phyloP scores from a whole-genome alignment of 306 rosid species.

The Phaseolus lunatus region DNA sequence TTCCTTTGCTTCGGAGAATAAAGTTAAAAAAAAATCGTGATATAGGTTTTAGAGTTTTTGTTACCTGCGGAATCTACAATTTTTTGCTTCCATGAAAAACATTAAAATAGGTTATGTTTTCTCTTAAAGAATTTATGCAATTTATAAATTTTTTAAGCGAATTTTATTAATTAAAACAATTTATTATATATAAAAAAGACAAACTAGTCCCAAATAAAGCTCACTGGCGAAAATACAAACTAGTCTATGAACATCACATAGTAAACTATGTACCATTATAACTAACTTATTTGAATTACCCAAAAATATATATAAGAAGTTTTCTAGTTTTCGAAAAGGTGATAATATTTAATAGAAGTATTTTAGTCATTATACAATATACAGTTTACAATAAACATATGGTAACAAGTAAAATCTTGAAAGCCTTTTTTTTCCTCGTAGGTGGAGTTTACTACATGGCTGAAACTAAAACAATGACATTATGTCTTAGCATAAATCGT shows the following conservation, averaged over 20 bases:
- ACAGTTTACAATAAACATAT: not conserved
- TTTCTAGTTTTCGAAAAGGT: not conserved
- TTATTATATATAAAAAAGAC: not conserved
- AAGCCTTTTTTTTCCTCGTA: not conserved
- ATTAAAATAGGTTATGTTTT: not conserved
- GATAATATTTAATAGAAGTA: not conserved
- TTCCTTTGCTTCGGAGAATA: constrained; percentile 15
- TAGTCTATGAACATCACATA: too few species aligned
- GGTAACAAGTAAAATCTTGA: not conserved
- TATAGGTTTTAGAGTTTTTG: not conserved
- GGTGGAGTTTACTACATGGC: not conserved
- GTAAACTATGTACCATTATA: too few species aligned
- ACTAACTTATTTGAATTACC: too few species aligned
- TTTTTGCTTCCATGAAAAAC: not conserved
- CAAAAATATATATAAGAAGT: not conserved
- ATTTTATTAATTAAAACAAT: too few species aligned
- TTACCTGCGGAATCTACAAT: not conserved
- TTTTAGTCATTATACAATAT: not conserved
- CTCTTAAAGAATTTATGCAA: too few species aligned
- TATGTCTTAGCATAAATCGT: not conserved
- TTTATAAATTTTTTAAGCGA: too few species aligned
- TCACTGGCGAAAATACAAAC: not conserved
- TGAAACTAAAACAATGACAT: not conserved
- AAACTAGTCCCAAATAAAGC: not conserved
- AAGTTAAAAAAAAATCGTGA: not conserved